phyloP scores from a whole-genome alignment of 2,329 filamentous ascomycete genomes.

The Trichoderma sp. region DNA sequence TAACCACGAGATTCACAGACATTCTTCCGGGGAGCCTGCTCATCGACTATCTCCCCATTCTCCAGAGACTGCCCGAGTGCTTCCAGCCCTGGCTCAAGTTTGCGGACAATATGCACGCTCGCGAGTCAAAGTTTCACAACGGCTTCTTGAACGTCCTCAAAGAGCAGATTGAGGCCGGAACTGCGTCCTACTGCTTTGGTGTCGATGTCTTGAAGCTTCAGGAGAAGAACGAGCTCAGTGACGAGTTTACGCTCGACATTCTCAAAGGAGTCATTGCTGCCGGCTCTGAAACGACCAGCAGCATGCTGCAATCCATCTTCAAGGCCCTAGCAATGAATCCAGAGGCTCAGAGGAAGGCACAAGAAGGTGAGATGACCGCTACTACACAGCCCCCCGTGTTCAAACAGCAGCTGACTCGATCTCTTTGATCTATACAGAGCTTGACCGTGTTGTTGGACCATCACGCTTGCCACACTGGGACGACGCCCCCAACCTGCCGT shows the following conservation, averaged over 20 bases:
- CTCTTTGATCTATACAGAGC: conserved; percentile 35
- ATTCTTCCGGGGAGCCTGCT: conserved; percentile 20
- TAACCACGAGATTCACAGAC: background rate
- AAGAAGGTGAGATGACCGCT: conserved; percentile 2
- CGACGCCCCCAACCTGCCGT: conserved; percentile 50
- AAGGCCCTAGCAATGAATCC: conserved; percentile 19
- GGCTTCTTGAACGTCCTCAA: conserved; percentile 1
- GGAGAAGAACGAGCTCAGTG: background rate
- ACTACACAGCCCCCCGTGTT: too few relatives aligned
- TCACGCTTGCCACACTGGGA: conserved; percentile 48
- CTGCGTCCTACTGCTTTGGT: conserved; percentile 15
- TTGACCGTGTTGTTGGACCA: conserved; percentile 48
- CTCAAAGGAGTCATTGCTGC: background rate
- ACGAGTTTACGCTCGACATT: background rate
- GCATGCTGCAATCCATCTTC: conserved; percentile 20
- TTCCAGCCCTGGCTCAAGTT: conserved; percentile 25
- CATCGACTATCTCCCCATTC: conserved; percentile 27
- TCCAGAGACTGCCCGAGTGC: conserved; percentile 21
- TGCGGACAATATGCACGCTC: background rate
- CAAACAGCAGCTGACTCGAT: background rate
- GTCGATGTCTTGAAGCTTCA: background rate
- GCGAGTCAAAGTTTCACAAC: background rate
- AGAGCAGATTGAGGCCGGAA: conserved; percentile 9
- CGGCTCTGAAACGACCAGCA: conserved; percentile 25
- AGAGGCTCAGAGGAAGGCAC: background rate